Base-by-base conservation (phyloP, 2,329 filamentous ascomycete species). In the Calonectria hawksworthii region DNA sequence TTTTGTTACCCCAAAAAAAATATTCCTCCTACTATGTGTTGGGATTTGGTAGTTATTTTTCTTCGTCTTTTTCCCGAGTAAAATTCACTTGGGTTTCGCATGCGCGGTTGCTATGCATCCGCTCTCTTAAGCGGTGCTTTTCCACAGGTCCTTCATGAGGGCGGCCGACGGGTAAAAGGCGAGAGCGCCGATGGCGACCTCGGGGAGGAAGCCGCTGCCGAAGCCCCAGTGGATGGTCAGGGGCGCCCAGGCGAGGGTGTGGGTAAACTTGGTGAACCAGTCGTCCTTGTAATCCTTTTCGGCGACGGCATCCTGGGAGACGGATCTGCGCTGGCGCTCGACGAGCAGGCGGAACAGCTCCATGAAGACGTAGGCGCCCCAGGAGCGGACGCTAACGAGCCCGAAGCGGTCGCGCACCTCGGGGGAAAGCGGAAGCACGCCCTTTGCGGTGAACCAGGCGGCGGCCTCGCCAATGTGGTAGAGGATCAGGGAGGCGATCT, bases 401-500 rank as follows among this genome's bases (percentile, higher is more conserved):
- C 91, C 93, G 82, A 93, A 92, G 78, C 86, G 88, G 34, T 84
- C 89, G 83, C 94, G 90, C 63, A 89, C 90, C 63, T 90, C 88
- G 18, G 89, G 87, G 8, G 85, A 85, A 86, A 91, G 89, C 21
- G 86, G 88, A 66, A 98, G 83, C 4, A 98, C 90, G 26, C 93
- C 93, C 84, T 96, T 96, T 74, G 89, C 88, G 4, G 92, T 89
- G 47, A 99, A 89, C 86, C 94, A 98, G 21, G 94, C 94, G 50
- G 90, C 89, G 86, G 98, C 98, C 88, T 99, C 97, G 51, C 96
- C 89, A 1, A 91, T 86, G 85, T 98, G 96, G 87, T 94, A 98
- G 13, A 87, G 83, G 13, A 94, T 85, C 83, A 94, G 94, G 14
- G 92, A 89, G 14, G 89, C 77, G 26, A 98, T 91, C 84, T 97